Evolutionary conservation across 768 basidiomycete genomes (phyloP).

Genomic region (Phaffia australis): DNA sequence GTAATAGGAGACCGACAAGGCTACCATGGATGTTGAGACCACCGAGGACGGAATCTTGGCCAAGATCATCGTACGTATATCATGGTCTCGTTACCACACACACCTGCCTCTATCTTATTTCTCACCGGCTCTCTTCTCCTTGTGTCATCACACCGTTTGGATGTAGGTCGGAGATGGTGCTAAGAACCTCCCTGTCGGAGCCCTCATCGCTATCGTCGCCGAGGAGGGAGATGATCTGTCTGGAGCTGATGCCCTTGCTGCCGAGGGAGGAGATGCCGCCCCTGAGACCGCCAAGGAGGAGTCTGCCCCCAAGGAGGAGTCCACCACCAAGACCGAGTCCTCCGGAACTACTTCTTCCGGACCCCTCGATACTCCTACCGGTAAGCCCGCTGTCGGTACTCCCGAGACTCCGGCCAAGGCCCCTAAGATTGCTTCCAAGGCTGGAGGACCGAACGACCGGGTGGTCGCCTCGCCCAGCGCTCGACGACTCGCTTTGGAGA

Average conservation of each 20-base stretch:
- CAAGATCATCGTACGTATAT: slow-evolving; percentile 75
- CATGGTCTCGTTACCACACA: background rate
- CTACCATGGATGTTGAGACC: slow-evolving; percentile 95
- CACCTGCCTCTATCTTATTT: background rate
- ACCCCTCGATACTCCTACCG: slow-evolving; percentile 22
- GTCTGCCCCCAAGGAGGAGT: slow-evolving; percentile 37
- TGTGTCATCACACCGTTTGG: background rate
- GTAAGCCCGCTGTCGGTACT: slow-evolving; percentile 15
- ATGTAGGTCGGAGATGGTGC: slow-evolving; percentile 65
- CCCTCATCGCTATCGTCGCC: slow-evolving; percentile 76
- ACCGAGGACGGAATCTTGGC: slow-evolving; percentile 83
- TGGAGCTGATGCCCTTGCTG: slow-evolving; percentile 61
- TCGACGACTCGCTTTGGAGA: slow-evolving; percentile 91
- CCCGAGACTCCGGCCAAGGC: slow-evolving; percentile 25
- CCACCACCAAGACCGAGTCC: slow-evolving; percentile 35
- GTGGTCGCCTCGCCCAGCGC: slow-evolving; percentile 90
- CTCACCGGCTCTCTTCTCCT: background rate
- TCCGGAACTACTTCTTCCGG: slow-evolving; percentile 13
- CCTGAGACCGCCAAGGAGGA: slow-evolving; percentile 27
- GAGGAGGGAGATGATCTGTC: slow-evolving; percentile 94
- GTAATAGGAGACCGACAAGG: slow-evolving; percentile 95
- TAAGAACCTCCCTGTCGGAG: slow-evolving; percentile 78
- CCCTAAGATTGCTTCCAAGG: slow-evolving; percentile 32
- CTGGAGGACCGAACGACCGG: slow-evolving; percentile 27
- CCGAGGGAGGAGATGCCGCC: slow-evolving; percentile 44